phyloP scores from a whole-genome alignment of 129 eudicot genomes.

The Flaveria sonorensis region DNA sequence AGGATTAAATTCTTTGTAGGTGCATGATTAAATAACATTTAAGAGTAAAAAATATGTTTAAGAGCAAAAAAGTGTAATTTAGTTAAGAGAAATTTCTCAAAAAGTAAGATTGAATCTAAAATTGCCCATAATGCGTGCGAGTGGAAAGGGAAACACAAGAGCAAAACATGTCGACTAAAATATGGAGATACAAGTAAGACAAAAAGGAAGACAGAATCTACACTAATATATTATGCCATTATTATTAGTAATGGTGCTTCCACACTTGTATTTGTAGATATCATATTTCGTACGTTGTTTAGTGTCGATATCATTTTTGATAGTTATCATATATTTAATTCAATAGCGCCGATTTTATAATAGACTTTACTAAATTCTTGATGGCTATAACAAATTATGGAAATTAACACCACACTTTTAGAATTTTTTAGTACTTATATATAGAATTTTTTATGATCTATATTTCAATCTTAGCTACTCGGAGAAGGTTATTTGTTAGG shows the following conservation, averaged over 20 bases:
- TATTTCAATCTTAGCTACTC: no score
- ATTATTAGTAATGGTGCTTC: slow-evolving; percentile 22
- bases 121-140: slow-evolving; percentile 24
- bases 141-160: slow-evolving; percentile 24
- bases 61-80: no score
- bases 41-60: no score
- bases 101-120: background rate
- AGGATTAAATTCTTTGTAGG: no score
- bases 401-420: no score
- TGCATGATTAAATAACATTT: no score
- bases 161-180: slow-evolving; percentile 26
- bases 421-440: no score
- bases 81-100: no score
- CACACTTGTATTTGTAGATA: background rate
- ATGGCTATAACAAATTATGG: no score
- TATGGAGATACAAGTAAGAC: slow-evolving; percentile 33
- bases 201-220: slow-evolving; percentile 22
- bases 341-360: background rate
- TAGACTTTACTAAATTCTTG: no score
- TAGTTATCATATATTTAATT: background rate
- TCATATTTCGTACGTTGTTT: background rate
- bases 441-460: no score
- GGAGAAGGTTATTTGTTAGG: no score
- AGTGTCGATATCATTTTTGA: background rate
- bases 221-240: slow-evolving; percentile 3